Percentiles rank a stretch among this genome's conserved stretches.
Evolutionary conservation across 352 stramenopile species (phyloP).

Genomic region (Pythium plurisporium): DNA sequence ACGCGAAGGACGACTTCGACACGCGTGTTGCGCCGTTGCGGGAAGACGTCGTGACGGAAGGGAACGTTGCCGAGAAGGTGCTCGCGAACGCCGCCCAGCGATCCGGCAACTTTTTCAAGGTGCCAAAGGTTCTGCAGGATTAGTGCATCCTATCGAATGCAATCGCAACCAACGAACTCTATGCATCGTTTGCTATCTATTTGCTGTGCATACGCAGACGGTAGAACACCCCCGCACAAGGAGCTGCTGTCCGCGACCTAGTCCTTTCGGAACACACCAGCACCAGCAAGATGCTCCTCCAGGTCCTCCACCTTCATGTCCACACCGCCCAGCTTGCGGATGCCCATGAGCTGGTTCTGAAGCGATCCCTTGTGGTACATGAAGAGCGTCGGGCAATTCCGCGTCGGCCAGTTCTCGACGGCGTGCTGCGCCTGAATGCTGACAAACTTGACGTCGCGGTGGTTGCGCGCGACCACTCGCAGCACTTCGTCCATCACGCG

Average conservation of each 20-base stretch:
- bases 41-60: slow-evolving; percentile 72
- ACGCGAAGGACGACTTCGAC: slow-evolving; percentile 59
- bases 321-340: slow-evolving; percentile 84
- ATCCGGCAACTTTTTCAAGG: slow-evolving; percentile 82
- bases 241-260: no score
- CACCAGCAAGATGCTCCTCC: slow-evolving; percentile 82
- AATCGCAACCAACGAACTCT: background rate
- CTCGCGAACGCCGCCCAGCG: slow-evolving; percentile 74
- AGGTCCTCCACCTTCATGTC: slow-evolving; percentile 88
- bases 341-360: slow-evolving; percentile 86
- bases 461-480: slow-evolving; percentile 71
- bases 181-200: background rate
- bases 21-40: slow-evolving; percentile 55
- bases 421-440: slow-evolving; percentile 88
- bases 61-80: slow-evolving; percentile 64
- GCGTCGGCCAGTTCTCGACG: slow-evolving; percentile 91
- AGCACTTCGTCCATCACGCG: slow-evolving; percentile 90
- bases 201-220: no score
- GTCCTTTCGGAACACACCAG: slow-evolving; percentile 58
- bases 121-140: slow-evolving; percentile 83
- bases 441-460: slow-evolving; percentile 92
- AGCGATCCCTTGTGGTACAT: slow-evolving; percentile 90
- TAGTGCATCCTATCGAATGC: slow-evolving; percentile 11
- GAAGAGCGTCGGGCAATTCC: slow-evolving; percentile 91
- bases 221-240: no score